Percentiles rank a stretch among this genome's conserved stretches.
Conservation (phyloP, 2,329 filamentous ascomycete genomes). For the Cordyceps fumosorosea region DNA sequence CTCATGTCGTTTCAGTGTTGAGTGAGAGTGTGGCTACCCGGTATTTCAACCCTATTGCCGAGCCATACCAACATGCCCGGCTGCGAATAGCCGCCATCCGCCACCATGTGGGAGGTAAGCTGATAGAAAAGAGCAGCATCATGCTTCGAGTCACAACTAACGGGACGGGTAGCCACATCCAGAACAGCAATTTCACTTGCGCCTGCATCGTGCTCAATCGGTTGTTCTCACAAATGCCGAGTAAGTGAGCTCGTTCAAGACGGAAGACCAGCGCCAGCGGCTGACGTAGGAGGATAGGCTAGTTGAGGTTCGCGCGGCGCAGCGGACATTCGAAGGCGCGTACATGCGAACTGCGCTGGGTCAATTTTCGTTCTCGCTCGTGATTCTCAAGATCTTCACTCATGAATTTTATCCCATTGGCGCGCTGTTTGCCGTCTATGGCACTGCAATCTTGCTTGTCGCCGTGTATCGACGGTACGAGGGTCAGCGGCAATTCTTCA, state of each 20-base stretch:
- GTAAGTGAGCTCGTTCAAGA: conserved; percentile 27
- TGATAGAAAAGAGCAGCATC: neutral
- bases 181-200: conserved; percentile 66
- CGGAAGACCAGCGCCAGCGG: neutral
- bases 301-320: conserved; percentile 88
- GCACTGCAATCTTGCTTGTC: conserved; percentile 74
- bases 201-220: conserved; percentile 72
- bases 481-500: conserved; percentile 92
- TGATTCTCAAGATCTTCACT: conserved; percentile 91
- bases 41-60: neutral
- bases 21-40: neutral
- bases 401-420: conserved; percentile 94
- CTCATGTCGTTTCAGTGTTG: neutral
- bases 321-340: conserved; percentile 94
- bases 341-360: conserved; percentile 92
- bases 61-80: neutral
- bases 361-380: conserved; percentile 90
- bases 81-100: neutral
- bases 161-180: conserved; percentile 46
- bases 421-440: conserved; percentile 91
- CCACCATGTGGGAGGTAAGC: conserved; percentile 11
- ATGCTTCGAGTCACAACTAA: neutral
- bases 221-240: conserved; percentile 73
- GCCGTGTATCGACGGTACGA: conserved; percentile 82
- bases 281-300: conserved; percentile 45